phyloP scores from a whole-genome alignment of 228 moss, liverwort and hornwort genomes.

The Sphagnum magellanicum region DNA sequence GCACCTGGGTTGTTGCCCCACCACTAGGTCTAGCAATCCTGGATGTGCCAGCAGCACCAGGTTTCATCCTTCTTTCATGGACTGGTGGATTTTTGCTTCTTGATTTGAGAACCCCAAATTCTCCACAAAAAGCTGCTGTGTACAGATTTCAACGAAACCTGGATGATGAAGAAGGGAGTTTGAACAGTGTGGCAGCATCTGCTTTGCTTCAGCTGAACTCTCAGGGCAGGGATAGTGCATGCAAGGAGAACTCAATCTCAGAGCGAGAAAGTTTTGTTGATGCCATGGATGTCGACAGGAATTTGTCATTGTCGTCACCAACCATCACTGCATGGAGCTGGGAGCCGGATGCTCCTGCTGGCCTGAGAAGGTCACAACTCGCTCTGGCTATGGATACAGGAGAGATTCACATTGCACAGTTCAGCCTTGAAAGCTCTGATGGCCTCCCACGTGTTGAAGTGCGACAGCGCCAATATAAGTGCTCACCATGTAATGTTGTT shows the following conservation, averaged over 20 bases:
- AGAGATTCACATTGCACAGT: slow-evolving; percentile 68
- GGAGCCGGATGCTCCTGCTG: slow-evolving; percentile 69
- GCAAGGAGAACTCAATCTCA: slow-evolving; percentile 34
- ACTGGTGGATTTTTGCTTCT: slow-evolving; percentile 72
- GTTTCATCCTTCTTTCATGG: slow-evolving; percentile 75
- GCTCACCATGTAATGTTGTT: slow-evolving; percentile 76
- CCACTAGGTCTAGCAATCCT: slow-evolving; percentile 57
- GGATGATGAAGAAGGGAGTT: slow-evolving; percentile 77
- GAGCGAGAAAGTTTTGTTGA: slow-evolving; percentile 4
- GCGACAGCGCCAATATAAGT: slow-evolving; percentile 59
- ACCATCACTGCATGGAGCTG: slow-evolving; percentile 90
- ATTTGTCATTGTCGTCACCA: slow-evolving; percentile 23
- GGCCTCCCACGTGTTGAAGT: slow-evolving; percentile 55
- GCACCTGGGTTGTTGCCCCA: slow-evolving; percentile 12
- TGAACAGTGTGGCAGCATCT: slow-evolving; percentile 89
- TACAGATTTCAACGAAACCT: slow-evolving; percentile 41
- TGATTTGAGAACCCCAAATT: slow-evolving; percentile 68
- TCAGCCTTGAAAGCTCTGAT: slow-evolving; percentile 38
- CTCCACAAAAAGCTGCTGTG: slow-evolving; percentile 46
- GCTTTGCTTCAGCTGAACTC: slow-evolving; percentile 76
- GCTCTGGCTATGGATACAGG: slow-evolving; percentile 90
- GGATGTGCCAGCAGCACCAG: slow-evolving; percentile 78
- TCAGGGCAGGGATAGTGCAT: slow-evolving; percentile 48
- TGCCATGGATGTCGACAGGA: slow-evolving; percentile 21
- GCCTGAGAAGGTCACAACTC: slow-evolving; percentile 35